phyloP scores from a whole-genome alignment of 2,329 filamentous ascomycete species.

The Fusarium caatingaense region DNA sequence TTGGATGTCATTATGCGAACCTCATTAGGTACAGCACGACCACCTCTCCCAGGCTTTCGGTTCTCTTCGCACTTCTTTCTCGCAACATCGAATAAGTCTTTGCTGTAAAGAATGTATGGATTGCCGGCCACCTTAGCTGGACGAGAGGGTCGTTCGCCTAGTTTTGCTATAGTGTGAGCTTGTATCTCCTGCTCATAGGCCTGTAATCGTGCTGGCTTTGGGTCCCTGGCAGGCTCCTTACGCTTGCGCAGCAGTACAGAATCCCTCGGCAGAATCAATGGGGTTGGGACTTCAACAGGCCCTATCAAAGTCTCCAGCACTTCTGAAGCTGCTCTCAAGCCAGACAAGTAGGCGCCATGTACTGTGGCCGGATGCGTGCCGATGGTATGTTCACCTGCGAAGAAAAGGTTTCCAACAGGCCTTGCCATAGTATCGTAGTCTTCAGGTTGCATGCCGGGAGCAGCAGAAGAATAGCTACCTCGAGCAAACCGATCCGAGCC shows the following conservation, averaged over 20 bases:
- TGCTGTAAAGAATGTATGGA: conserved; percentile 90
- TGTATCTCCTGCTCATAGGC: conserved; percentile 67
- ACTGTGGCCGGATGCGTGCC: conserved; percentile 97
- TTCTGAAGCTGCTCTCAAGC: conserved; percentile 88
- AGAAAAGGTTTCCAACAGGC: conserved; percentile 87
- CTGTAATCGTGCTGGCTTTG: conserved; percentile 64
- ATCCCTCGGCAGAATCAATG: conserved; percentile 77
- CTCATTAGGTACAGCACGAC: conserved; percentile 75
- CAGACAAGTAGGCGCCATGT: conserved; percentile 94
- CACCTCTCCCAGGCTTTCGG: conserved; percentile 70
- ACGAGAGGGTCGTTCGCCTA: conserved; percentile 80
- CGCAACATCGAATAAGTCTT: conserved; percentile 75
- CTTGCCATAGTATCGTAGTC: conserved; percentile 95
- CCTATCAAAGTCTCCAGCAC: conserved; percentile 84
- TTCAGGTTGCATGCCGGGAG: conserved; percentile 80
- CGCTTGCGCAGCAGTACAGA: conserved; percentile 64
- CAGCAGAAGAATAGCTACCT: conserved; percentile 95
- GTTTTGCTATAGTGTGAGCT: conserved; percentile 62
- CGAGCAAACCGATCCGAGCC: conserved; percentile 89
- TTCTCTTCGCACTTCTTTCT: conserved; percentile 71
- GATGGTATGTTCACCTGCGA: conserved; percentile 96
- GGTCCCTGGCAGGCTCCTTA: conserved; percentile 62
- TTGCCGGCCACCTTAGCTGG: conserved; percentile 82
- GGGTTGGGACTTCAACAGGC: conserved; percentile 79
- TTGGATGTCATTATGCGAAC: conserved; percentile 86